Percentiles rank a stretch among this genome's conserved stretches.
These are phyloP conservation scores for Gracilariopsis chorda DNA, from an alignment of 23 red algal genomes.

Conservation along the genomic window DNA sequence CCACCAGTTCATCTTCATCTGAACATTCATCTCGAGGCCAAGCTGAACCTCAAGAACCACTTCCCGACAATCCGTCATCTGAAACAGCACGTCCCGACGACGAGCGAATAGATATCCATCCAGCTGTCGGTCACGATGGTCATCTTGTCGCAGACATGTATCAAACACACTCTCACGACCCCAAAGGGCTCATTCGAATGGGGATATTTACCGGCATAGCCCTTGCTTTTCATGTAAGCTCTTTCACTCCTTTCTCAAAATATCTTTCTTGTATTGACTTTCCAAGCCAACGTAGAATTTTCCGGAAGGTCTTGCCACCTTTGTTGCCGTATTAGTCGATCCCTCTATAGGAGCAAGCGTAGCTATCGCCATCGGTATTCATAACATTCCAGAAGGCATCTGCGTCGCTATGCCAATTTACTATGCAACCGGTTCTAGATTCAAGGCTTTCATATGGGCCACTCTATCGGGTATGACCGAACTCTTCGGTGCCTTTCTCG, in stretches of 20 bases:
- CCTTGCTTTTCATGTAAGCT: slow-evolving; percentile 57
- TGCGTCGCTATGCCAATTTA: slow-evolving; percentile 92
- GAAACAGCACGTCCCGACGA: too few species aligned
- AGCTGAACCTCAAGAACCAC: too few species aligned
- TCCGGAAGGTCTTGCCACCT: slow-evolving; percentile 88
- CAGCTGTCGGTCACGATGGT: slow-evolving; percentile 34
- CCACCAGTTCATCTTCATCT: not conserved
- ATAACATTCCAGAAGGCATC: slow-evolving; percentile 93
- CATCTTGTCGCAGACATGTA: slow-evolving; percentile 49
- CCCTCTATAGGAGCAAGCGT: slow-evolving; percentile 70
- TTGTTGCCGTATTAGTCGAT: slow-evolving; percentile 77
- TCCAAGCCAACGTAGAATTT: slow-evolving; percentile 62
- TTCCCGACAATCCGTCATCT: too few species aligned
- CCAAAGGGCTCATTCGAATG: slow-evolving; percentile 59
- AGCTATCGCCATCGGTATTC: slow-evolving; percentile 81
- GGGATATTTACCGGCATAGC: slow-evolving; percentile 74
- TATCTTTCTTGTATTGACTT: not conserved
- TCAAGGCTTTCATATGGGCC: slow-evolving; percentile 86
- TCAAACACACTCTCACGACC: slow-evolving; percentile 13
- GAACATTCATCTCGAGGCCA: not conserved
- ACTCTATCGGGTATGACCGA: slow-evolving; percentile 86
- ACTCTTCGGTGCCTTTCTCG: slow-evolving; percentile 77
- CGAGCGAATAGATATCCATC: slow-evolving; percentile 33
- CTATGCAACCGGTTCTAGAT: slow-evolving; percentile 75
- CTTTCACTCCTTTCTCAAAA: not conserved